These are phyloP conservation scores for Cnidoscolus chayamansa DNA, from an alignment of 441 rosid genomes.

Conservation along the genomic window DNA sequence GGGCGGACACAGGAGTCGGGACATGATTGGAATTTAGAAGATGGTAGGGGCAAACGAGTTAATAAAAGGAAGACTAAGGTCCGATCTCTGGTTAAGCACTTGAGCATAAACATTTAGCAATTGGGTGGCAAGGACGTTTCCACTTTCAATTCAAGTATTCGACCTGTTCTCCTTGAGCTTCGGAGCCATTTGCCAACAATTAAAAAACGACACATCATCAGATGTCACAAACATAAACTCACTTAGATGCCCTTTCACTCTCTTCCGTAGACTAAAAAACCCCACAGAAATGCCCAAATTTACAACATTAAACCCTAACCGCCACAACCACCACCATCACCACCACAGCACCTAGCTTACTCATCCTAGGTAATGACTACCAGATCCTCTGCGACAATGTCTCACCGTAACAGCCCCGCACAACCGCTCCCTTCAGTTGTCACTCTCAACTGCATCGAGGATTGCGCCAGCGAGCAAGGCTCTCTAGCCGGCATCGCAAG, in stretches of 20 bases:
- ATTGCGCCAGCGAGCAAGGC: conserved; percentile 70
- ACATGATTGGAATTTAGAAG: background rate
- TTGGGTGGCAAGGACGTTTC: background rate
- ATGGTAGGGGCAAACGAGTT: background rate
- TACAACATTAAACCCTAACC: conserved; percentile 49
- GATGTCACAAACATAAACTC: background rate
- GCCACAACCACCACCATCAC: conserved; percentile 21
- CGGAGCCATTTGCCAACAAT: background rate
- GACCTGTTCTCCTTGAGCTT: background rate
- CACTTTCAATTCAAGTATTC: background rate
- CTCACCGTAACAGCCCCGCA: conserved; percentile 39
- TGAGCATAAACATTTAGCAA: background rate
- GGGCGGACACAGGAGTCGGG: conserved; percentile 2
- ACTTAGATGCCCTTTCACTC: background rate
- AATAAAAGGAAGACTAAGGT: background rate
- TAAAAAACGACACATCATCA: background rate
- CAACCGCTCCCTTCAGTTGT: conserved; percentile 57
- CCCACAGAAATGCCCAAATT: conserved; percentile 26
- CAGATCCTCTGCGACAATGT: conserved; percentile 60
- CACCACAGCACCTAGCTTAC: conserved; percentile 14
- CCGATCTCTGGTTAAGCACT: conserved; percentile 1
- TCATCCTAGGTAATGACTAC: conserved; percentile 17
- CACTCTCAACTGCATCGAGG: conserved; percentile 90
- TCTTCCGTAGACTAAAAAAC: background rate
- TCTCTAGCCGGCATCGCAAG: conserved; percentile 75